Evolutionary conservation across 768 basidiomycete species (phyloP).

Genomic region (Suillus spraguei): DNA sequence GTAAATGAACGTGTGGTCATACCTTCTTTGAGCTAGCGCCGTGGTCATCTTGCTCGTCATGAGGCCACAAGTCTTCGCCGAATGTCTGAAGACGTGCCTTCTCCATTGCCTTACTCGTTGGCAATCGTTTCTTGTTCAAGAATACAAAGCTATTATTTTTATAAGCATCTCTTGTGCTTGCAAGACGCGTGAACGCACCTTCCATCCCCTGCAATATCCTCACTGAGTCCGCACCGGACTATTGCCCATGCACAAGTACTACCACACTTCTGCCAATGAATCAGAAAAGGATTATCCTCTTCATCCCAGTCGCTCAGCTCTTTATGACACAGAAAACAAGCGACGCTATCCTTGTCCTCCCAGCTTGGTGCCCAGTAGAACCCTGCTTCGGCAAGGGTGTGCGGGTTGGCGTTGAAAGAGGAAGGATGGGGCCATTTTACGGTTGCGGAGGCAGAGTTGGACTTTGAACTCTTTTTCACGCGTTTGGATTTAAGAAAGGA

Average conservation of each 20-base stretch:
- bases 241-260: slow-evolving; percentile 80
- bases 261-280: slow-evolving; percentile 75
- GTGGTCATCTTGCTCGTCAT: slow-evolving; percentile 63
- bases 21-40: slow-evolving; percentile 76
- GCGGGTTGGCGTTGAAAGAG: slow-evolving; percentile 67
- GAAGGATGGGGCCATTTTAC: slow-evolving; percentile 79
- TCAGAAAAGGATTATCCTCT: slow-evolving; percentile 82
- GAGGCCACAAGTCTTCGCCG: slow-evolving; percentile 74
- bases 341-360: slow-evolving; percentile 72
- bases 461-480: slow-evolving; percentile 51
- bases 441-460: slow-evolving; percentile 46
- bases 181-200: slow-evolving; percentile 42
- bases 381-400: slow-evolving; percentile 82
- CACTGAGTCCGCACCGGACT: slow-evolving; percentile 68
- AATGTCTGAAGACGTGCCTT: slow-evolving; percentile 74
- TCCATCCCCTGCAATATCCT: slow-evolving; percentile 59
- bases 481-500: slow-evolving; percentile 70
- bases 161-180: neutral
- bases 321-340: slow-evolving; percentile 85
- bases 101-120: slow-evolving; percentile 68
- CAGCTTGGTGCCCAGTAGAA: slow-evolving; percentile 80
- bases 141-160: slow-evolving; percentile 54
- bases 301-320: slow-evolving; percentile 84
- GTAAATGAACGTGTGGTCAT: slow-evolving; percentile 1
- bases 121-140: slow-evolving; percentile 60